These are phyloP conservation scores for Anthoceros angustus DNA, from an alignment of 225 moss, liverwort and hornwort genomes.

Conservation along the genomic window DNA sequence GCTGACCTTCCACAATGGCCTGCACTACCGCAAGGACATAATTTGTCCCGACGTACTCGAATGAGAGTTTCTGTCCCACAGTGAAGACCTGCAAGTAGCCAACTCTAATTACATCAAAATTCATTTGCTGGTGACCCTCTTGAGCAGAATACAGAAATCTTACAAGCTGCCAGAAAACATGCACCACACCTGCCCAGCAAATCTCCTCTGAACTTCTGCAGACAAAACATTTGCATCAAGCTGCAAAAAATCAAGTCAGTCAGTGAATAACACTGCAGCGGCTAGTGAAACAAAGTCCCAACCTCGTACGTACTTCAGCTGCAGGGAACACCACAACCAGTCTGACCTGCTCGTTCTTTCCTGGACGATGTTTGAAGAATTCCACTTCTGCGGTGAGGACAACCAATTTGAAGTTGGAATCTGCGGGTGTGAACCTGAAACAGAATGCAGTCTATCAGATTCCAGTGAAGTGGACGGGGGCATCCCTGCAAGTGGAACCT, in stretches of 20 bases:
- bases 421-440: conserved; percentile 44
- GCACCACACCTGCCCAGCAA: conserved; percentile 42
- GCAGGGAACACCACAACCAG: not conserved
- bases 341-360: conserved; percentile 49
- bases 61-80: conserved; percentile 52
- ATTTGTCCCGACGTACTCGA: conserved; percentile 70
- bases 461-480: not conserved
- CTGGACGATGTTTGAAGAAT: conserved; percentile 30
- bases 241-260: conserved; percentile 21
- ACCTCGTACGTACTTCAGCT: not conserved
- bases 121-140: not conserved
- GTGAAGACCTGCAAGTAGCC: conserved; percentile 43
- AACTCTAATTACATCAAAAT: not conserved
- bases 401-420: conserved; percentile 35
- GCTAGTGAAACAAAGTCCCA: not conserved
- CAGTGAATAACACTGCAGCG: not conserved
- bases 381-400: conserved; percentile 53
- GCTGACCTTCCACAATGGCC: conserved; percentile 31
- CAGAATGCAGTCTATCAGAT: not conserved
- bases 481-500: not conserved
- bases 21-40: conserved; percentile 45
- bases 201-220: conserved; percentile 43
- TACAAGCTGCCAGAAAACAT: not conserved
- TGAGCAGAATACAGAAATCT: not conserved
- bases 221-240: conserved; percentile 51